Conservation (phyloP, 2,329 filamentous ascomycete genomes). For the Colletotrichum trifolii region DNA sequence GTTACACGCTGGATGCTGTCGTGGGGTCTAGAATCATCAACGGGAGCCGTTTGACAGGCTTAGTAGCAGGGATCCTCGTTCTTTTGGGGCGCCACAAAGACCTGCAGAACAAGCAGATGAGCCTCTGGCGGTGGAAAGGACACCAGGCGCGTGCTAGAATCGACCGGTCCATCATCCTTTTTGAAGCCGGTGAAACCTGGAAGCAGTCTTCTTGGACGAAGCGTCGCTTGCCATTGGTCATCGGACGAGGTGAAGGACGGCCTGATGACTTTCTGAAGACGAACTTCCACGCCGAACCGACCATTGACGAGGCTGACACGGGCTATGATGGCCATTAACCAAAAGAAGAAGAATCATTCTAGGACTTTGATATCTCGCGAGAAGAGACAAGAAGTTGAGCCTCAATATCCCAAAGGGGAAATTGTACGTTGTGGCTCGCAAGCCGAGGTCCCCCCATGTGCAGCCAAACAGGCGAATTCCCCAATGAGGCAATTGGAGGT, state of each 20-base stretch:
- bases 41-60: background rate
- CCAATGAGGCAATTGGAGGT: conserved; percentile 11
- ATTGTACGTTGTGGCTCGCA: conserved; percentile 5
- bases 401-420: conserved; percentile 11
- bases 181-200: background rate
- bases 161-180: background rate
- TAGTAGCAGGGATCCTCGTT: background rate
- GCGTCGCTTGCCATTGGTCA: no score
- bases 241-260: no score
- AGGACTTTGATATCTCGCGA: background rate
- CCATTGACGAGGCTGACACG: conserved; percentile 6
- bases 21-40: background rate
- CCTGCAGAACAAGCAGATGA: background rate
- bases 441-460: background rate
- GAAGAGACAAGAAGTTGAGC: conserved; percentile 9
- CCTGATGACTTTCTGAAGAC: no score
- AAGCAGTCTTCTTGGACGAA: background rate
- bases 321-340: background rate
- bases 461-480: background rate
- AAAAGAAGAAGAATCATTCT: no score
- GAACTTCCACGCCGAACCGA: background rate
- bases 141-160: background rate
- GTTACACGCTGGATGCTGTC: conserved; percentile 5
- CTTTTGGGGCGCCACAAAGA: background rate
- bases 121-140: background rate